Conservation (phyloP, 352 stramenopile genomes). For the Globisporangium spinosum region DNA sequence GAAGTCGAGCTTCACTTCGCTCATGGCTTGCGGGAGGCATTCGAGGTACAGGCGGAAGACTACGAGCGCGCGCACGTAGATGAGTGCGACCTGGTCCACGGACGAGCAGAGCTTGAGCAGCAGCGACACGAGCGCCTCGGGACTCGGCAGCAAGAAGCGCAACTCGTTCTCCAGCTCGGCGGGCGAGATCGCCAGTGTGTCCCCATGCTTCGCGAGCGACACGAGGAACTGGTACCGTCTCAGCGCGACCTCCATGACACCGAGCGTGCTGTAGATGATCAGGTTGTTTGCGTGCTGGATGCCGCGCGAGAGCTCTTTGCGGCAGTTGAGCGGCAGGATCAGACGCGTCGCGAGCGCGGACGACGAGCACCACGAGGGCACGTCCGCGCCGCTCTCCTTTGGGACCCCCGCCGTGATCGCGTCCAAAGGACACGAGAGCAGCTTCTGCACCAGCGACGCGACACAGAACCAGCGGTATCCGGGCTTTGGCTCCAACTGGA, state of each 20-base stretch:
- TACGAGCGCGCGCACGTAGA: conserved; percentile 70
- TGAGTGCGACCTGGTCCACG: conserved; percentile 36
- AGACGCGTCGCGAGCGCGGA: conserved; percentile 52
- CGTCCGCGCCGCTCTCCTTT: background rate
- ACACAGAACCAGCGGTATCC: conserved; percentile 80
- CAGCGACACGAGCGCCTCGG: conserved; percentile 73
- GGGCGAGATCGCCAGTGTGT: conserved; percentile 14
- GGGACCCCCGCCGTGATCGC: conserved; percentile 27
- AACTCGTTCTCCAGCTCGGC: conserved; percentile 59
- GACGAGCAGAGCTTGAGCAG: conserved; percentile 65
- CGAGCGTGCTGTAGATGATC: conserved; percentile 71
- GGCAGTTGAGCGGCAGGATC: conserved; percentile 61
- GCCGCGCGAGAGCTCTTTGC: conserved; percentile 77
- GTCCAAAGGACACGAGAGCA: conserved; percentile 54
- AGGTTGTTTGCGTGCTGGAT: conserved; percentile 75
- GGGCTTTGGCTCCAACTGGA: conserved; percentile 71
- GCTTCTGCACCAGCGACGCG: conserved; percentile 61
- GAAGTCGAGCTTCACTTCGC: conserved; percentile 81
- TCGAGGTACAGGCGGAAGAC: conserved; percentile 77
- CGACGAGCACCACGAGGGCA: conserved; percentile 41
- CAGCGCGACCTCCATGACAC: conserved; percentile 59
- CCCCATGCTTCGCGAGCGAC: conserved; percentile 15
- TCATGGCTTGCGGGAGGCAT: conserved; percentile 69
- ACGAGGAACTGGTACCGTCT: conserved; percentile 47
- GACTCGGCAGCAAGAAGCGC: conserved; percentile 67